A percentile compares a stretch with the other conserved stretches of the same genome.
Conservation (phyloP, 768 basidiomycete species). For the Lyophyllum atratum region DNA sequence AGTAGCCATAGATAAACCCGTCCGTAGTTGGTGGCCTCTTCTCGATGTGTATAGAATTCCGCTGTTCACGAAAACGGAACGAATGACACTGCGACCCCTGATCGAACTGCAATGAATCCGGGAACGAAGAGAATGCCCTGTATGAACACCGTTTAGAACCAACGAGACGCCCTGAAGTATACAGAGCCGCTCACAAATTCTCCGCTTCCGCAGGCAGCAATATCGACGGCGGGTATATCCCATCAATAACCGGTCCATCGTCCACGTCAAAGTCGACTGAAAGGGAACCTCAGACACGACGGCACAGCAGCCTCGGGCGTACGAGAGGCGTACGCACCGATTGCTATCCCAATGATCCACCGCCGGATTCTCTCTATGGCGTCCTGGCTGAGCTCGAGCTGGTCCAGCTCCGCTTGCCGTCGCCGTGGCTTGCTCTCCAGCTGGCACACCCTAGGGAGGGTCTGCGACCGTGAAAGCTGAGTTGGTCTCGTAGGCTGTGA, state of each 20-base stretch:
- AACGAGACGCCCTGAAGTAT: no score
- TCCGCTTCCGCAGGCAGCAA: constrained; percentile 70
- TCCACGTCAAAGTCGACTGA: constrained; percentile 89
- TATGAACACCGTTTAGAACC: constrained; percentile 4
- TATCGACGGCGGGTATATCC: constrained; percentile 66
- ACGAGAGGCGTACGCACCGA: constrained; percentile 45
- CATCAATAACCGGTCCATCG: constrained; percentile 75
- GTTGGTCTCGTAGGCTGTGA: constrained; percentile 16
- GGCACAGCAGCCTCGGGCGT: background rate
- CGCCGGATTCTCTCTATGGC: constrained; percentile 52
- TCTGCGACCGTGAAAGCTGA: constrained; percentile 44
- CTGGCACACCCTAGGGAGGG: constrained; percentile 42
- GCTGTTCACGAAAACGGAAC: constrained; percentile 74
- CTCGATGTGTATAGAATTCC: constrained; percentile 21
- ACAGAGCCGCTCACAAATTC: constrained; percentile 78
- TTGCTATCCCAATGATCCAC: constrained; percentile 69
- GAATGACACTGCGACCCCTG: constrained; percentile 85
- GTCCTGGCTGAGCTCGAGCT: constrained; percentile 48
- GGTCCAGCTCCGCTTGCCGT: constrained; percentile 35
- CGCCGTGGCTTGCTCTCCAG: constrained; percentile 28
- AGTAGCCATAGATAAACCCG: constrained; percentile 77
- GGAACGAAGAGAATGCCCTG: constrained; percentile 92
- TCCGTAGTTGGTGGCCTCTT: constrained; percentile 48
- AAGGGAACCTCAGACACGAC: constrained; percentile 3
- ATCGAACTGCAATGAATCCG: constrained; percentile 84